Conservation (phyloP, 176 grass and related monocot genomes). For the Metroxylon sagu region DNA sequence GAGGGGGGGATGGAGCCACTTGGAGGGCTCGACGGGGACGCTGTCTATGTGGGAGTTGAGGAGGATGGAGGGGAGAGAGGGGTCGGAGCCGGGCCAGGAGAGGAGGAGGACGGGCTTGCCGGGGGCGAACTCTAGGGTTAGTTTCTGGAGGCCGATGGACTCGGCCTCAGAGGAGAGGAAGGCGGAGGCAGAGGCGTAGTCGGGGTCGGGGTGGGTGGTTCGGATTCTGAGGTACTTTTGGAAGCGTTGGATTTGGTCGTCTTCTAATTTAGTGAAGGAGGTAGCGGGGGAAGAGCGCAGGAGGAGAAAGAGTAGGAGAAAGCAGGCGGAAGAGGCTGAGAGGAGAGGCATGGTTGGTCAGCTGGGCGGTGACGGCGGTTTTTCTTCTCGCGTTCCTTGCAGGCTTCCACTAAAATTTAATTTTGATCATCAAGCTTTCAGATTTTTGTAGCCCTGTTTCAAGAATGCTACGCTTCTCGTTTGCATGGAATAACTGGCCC, state of each 20-base stretch:
- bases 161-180: constrained; percentile 64
- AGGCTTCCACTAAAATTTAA: too few relatives aligned
- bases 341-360: constrained; percentile 6
- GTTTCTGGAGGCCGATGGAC: constrained; percentile 42
- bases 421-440: too few relatives aligned
- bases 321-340: not conserved
- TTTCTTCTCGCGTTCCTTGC: too few relatives aligned
- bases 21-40: constrained; percentile 57
- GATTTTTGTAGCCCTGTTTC: too few relatives aligned
- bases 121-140: constrained; percentile 44
- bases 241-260: constrained; percentile 48
- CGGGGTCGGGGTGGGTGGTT: constrained; percentile 57
- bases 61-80: constrained; percentile 68
- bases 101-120: constrained; percentile 72
- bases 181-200: constrained; percentile 51
- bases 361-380: too few relatives aligned
- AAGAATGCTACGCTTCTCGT: too few relatives aligned
- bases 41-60: constrained; percentile 91
- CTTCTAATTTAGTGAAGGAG: constrained; percentile 40
- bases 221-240: constrained; percentile 74
- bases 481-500: too few relatives aligned
- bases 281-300: not conserved
- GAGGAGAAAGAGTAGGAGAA: constrained; percentile 14
- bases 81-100: constrained; percentile 59
- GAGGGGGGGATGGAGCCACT: constrained; percentile 56